These are phyloP conservation scores for Xylaria hypoxylon DNA, from an alignment of 2,329 filamentous ascomycete genomes.

Conservation along the genomic window DNA sequence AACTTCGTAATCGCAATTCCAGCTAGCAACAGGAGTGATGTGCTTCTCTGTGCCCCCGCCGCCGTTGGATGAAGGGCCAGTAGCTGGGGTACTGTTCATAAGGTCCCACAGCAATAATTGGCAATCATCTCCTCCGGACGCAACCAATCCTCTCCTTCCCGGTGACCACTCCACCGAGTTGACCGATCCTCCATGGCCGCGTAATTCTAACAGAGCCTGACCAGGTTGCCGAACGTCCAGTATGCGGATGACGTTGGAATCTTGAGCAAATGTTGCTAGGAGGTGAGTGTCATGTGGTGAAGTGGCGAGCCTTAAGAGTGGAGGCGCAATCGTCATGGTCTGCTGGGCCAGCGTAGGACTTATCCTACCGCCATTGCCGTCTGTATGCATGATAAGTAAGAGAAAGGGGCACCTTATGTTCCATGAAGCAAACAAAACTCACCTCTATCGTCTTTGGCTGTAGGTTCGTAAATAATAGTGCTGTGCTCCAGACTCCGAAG, in stretches of 20 bases:
- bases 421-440: constrained; percentile 44
- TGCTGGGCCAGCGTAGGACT: constrained; percentile 82
- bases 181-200: constrained; percentile 84
- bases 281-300: constrained; percentile 96
- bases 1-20: constrained; percentile 89
- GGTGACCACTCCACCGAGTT: constrained; percentile 98
- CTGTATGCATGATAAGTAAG: constrained; percentile 48
- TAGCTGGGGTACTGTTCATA: constrained; percentile 70
- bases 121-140: constrained; percentile 91
- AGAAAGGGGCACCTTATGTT: background rate
- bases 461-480: constrained; percentile 98
- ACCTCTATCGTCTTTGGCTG: constrained; percentile 84
- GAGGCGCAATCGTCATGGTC: constrained; percentile 80
- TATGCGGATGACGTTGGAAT: constrained; percentile 92
- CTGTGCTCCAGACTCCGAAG: constrained; percentile 95
- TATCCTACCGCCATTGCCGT: constrained; percentile 70
- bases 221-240: constrained; percentile 96
- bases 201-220: constrained; percentile 91
- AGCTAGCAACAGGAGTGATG: constrained; percentile 78
- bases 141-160: constrained; percentile 84
- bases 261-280: constrained; percentile 95
- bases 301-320: constrained; percentile 83
- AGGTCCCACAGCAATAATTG: constrained; percentile 95
- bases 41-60: constrained; percentile 65
- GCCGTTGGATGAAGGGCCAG: constrained; percentile 62